Percentiles rank a stretch among this genome's conserved stretches.
phyloP scores from a whole-genome alignment of 345 rosid species.

The Citrus glauca region DNA sequence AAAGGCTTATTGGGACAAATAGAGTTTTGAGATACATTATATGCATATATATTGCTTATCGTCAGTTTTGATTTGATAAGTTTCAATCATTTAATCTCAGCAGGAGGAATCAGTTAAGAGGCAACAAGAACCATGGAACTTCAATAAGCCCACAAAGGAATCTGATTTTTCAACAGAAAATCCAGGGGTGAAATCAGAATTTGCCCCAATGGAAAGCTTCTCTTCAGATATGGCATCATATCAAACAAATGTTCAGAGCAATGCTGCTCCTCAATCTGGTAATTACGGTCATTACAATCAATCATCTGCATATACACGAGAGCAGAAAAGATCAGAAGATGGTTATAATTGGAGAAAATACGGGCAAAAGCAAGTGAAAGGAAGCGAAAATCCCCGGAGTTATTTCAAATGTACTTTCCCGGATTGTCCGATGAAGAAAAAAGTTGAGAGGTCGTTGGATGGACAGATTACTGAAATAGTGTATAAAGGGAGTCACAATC shows the following conservation, averaged over 20 bases:
- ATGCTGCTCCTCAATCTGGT: constrained; percentile 24
- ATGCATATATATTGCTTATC: not conserved
- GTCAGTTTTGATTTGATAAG: not conserved
- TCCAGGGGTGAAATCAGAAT: constrained; percentile 33
- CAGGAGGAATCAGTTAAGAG: constrained; percentile 40
- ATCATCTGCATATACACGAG: constrained; percentile 31
- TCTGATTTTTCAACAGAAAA: constrained; percentile 23
- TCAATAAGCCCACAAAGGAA: constrained; percentile 25
- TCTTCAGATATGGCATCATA: constrained; percentile 21
- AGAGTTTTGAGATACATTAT: not conserved
- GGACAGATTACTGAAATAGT: constrained; percentile 94
- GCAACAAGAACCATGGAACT: constrained; percentile 39
- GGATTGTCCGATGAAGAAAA: constrained; percentile 86
- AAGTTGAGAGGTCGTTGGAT: constrained; percentile 80
- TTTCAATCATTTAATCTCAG: not conserved
- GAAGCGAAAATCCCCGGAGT: constrained; percentile 95
- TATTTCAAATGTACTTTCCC: constrained; percentile 93
- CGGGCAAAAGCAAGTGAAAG: constrained; percentile 96
- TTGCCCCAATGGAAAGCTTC: constrained; percentile 25
- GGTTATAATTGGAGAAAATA: constrained; percentile 98
- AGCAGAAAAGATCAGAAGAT: constrained; percentile 71
- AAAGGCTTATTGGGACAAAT: not conserved
- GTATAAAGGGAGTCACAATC: constrained; percentile 92
- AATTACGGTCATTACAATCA: constrained; percentile 14
- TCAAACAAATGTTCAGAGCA: constrained; percentile 24